phyloP scores from a whole-genome alignment of 768 basidiomycete genomes.

The Mycena amicta region DNA sequence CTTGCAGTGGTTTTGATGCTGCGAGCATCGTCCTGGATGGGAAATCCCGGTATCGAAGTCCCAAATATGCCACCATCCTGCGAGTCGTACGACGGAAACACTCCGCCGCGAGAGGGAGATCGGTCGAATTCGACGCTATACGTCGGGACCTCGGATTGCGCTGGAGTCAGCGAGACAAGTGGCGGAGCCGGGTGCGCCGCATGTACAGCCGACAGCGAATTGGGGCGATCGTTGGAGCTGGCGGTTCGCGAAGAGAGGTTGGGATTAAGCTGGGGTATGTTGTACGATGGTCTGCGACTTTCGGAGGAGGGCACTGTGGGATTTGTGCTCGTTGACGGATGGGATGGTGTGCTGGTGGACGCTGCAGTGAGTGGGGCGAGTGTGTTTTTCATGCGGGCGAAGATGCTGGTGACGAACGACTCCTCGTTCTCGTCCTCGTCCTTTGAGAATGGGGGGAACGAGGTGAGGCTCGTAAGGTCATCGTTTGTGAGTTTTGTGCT shows the following conservation, averaged over 20 bases:
- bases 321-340: constrained; percentile 33
- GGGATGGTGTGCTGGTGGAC: constrained; percentile 30
- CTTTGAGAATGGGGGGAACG: constrained; percentile 91
- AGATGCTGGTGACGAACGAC: constrained; percentile 80
- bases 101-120: constrained; percentile 53
- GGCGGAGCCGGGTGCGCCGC: constrained; percentile 71
- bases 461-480: constrained; percentile 68
- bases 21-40: constrained; percentile 87
- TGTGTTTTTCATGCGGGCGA: constrained; percentile 81
- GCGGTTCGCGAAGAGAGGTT: constrained; percentile 49
- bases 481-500: constrained; percentile 62
- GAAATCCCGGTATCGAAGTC: constrained; percentile 87
- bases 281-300: constrained; percentile 61
- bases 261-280: constrained; percentile 47
- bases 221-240: constrained; percentile 53
- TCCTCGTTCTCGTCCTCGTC: constrained; percentile 91
- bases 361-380: constrained; percentile 57
- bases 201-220: constrained; percentile 54
- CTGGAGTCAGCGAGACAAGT: constrained; percentile 82
- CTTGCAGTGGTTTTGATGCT: constrained; percentile 79
- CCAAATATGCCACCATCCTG: constrained; percentile 62
- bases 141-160: constrained; percentile 75
- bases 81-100: constrained; percentile 56
- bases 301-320: constrained; percentile 41
- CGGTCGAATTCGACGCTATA: constrained; percentile 68